phyloP scores from a whole-genome alignment of 768 basidiomycete species.

The Russula earlei region DNA sequence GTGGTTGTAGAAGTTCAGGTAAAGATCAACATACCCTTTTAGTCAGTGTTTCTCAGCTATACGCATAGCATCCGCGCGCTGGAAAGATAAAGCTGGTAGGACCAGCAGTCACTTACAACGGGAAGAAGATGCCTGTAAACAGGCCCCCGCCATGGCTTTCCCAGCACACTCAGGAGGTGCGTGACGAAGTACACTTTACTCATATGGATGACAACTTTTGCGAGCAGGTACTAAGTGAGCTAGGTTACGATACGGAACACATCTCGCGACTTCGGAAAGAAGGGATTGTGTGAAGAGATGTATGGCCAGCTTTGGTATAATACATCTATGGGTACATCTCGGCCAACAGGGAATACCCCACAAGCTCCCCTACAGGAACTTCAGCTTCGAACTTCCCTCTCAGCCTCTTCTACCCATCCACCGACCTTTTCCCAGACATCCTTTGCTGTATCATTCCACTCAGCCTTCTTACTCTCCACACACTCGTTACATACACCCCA shows the following conservation, averaged over 20 bases:
- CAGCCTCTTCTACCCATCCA: conserved; percentile 37
- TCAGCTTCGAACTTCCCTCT: conserved; percentile 14
- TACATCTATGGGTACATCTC: background rate
- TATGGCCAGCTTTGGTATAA: background rate
- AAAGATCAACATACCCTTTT: conserved; percentile 22
- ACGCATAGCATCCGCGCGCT: conserved; percentile 29
- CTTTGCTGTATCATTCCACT: conserved; percentile 56
- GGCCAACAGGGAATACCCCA: background rate
- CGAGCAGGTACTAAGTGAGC: conserved; percentile 12
- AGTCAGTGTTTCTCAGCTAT: background rate
- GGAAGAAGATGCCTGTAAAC: conserved; percentile 29
- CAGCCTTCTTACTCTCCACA: conserved; percentile 46
- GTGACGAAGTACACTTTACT: background rate
- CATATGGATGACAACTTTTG: background rate
- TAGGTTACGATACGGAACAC: conserved; percentile 14
- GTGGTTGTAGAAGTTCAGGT: conserved; percentile 75
- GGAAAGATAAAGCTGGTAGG: conserved; percentile 34
- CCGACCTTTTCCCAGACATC: conserved; percentile 54
- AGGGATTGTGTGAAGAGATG: conserved; percentile 10
- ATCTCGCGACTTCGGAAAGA: conserved; percentile 11
- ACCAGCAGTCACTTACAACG: conserved; percentile 34
- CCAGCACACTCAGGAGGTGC: conserved; percentile 34
- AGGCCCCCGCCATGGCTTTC: conserved; percentile 37
- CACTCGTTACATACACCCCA: conserved; percentile 54
- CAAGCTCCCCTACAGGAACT: background rate